Base-by-base conservation (phyloP, 2,329 filamentous ascomycete genomes). In the Beauveria varroae region DNA sequence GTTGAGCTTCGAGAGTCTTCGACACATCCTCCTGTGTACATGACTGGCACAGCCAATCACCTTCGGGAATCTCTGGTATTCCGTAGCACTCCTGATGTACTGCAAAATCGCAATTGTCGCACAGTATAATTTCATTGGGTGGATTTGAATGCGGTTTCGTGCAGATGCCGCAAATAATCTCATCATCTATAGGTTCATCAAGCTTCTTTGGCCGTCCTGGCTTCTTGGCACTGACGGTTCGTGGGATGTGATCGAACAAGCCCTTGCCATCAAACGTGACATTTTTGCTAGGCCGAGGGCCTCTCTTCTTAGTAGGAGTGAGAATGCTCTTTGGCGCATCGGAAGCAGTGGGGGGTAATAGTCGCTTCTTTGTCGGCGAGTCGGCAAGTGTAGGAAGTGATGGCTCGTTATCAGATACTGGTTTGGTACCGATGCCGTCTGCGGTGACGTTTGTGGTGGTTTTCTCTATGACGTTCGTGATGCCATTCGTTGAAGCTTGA, bases 61-160 rank as follows among this genome's bases (percentile, higher is more conserved):
- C 85, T 54, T 82, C 76, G 1, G 85, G 85, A 41, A 87, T 81
- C 47, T 79, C 76, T 0, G 77, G 72, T 41, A 88, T 74, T 28
- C 79, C 74, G 66, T 86, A 86, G 69, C 85, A 88, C 65, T 80
- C 76, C 67, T 87, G 84, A 65, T 88, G 85, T 47, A 83, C 82
- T 1, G 82, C 81, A 70, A 80, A 78, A 68, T 87, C 82, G 73
- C 86, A 88, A 58, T 79, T 80, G 65, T 87, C 85, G 71, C 85
- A 88, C 41, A 87, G 79, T 9, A 88, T 74, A 40, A 88, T 87
- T 67, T 85, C 78, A 68, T 88, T 87, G 1, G 81, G 81, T 2
- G 77, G 72, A 41, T 79, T 75, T 0, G 84, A 86, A 63, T 86
- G 79, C 0, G 82, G 80, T 60, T 81, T 81, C 43, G 74, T 75